A percentile compares a stretch with the other conserved stretches of the same genome.
Conservation (phyloP, 768 basidiomycete genomes). For the Brasilioporus rufonigricans region DNA sequence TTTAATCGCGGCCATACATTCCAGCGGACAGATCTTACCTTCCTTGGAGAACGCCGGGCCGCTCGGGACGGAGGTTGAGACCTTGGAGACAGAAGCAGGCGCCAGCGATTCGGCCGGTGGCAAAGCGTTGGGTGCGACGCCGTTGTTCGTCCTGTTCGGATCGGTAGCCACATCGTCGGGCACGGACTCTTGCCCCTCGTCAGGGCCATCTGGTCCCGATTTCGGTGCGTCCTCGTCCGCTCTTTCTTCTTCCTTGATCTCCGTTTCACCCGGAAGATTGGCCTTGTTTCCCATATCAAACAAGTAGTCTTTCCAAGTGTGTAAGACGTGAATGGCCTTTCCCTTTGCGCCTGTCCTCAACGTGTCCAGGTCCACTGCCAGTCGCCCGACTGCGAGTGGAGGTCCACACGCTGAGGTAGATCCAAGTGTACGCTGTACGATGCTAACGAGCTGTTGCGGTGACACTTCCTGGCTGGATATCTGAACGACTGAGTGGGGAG, state of each 20-base stretch:
- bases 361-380: constrained; percentile 55
- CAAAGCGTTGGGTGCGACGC: constrained; percentile 3
- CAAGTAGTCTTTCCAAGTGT: constrained; percentile 74
- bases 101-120: constrained; percentile 10
- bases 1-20: not conserved
- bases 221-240: constrained; percentile 8
- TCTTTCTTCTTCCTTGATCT: constrained; percentile 20
- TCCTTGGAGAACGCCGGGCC: constrained; percentile 25
- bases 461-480: constrained; percentile 39
- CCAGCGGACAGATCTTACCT: constrained; percentile 18
- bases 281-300: constrained; percentile 70
- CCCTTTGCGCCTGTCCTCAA: constrained; percentile 60
- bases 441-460: constrained; percentile 57
- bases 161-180: constrained; percentile 7
- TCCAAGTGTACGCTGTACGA: constrained; percentile 47
- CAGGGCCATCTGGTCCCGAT: constrained; percentile 7
- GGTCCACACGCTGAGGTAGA: constrained; percentile 30
- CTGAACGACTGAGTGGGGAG: constrained; percentile 49
- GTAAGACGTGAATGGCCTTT: constrained; percentile 71
- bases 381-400: constrained; percentile 74
- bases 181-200: constrained; percentile 7
- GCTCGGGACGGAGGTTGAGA: constrained; percentile 7
- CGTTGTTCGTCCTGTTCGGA: constrained; percentile 26
- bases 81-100: constrained; percentile 2
- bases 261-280: constrained; percentile 48